These are phyloP conservation scores for Dendrobium catenatum DNA, from an alignment of 106 monocot species.

Conservation along the genomic window DNA sequence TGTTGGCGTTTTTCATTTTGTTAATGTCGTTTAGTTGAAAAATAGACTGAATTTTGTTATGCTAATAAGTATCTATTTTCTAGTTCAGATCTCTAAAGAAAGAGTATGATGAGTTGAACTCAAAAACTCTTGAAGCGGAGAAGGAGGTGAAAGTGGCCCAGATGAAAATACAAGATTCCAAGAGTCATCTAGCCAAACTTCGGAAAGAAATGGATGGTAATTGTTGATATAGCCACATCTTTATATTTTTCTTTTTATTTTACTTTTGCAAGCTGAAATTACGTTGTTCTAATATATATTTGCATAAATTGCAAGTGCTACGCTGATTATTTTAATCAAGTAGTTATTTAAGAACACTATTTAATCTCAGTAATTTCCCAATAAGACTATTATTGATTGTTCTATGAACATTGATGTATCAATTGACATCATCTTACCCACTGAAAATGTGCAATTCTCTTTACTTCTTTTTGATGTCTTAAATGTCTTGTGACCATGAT, in stretches of 20 bases:
- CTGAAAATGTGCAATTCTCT: background rate
- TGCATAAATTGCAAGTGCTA: background rate
- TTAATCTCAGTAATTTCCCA: background rate
- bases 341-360: background rate
- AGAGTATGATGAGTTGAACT: conserved; percentile 78
- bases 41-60: background rate
- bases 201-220: conserved; percentile 87
- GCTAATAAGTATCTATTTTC: background rate
- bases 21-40: background rate
- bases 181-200: conserved; percentile 55
- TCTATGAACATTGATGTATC: background rate
- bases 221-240: background rate
- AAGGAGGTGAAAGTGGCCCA: conserved; percentile 77
- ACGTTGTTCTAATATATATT: background rate
- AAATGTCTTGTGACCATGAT: too few species aligned
- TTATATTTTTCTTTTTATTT: background rate
- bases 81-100: conserved; percentile 57
- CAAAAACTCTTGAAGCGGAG: conserved; percentile 77
- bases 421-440: background rate
- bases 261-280: background rate
- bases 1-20: background rate
- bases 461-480: background rate
- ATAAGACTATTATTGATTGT: background rate
- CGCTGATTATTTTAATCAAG: background rate
- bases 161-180: conserved; percentile 74